Percentiles rank a stretch among this genome's conserved stretches.
Conservation (phyloP, 2,329 filamentous ascomycete species). For the Chalaropsis thielavioides region DNA sequence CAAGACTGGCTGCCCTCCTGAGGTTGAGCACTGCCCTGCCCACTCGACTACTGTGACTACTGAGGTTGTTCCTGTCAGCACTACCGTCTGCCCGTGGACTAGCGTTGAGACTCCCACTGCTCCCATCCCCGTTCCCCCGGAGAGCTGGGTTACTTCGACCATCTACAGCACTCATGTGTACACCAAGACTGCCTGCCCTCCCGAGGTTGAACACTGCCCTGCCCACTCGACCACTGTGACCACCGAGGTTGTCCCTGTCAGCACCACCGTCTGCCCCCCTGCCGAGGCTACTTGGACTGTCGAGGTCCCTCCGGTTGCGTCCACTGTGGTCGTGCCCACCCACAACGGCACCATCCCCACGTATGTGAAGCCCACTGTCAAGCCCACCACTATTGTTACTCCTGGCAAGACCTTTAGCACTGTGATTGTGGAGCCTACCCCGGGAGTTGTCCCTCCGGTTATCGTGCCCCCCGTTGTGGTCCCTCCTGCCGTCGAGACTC, state of each 20-base stretch:
- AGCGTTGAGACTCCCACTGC: conserved; percentile 7
- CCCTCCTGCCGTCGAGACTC: not conserved
- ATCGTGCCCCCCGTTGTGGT: not conserved
- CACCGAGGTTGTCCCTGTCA: conserved; percentile 29
- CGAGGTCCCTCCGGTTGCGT: not conserved
- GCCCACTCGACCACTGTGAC: conserved; percentile 25
- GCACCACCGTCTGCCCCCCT: conserved; percentile 33
- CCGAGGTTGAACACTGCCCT: conserved; percentile 28
- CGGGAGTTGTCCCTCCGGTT: not conserved
- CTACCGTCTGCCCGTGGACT: conserved; percentile 28
- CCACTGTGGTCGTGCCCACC: conserved; percentile 13
- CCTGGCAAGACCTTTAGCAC: conserved; percentile 1
- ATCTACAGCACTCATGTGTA: conserved; percentile 31
- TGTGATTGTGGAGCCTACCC: not conserved
- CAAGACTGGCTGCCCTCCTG: conserved; percentile 45
- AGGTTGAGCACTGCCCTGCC: conserved; percentile 47
- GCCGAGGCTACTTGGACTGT: conserved; percentile 8
- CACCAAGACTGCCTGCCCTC: conserved; percentile 42
- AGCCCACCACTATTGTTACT: not conserved
- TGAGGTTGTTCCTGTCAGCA: conserved; percentile 28
- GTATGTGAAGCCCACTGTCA: not conserved
- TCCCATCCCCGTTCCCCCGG: not conserved
- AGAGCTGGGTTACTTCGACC: conserved; percentile 25
- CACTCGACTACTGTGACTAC: conserved; percentile 27
- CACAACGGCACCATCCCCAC: conserved; percentile 17